These are phyloP conservation scores for Ophiostoma sp. DNA, from an alignment of 2,329 filamentous ascomycete species.

Conservation along the genomic window DNA sequence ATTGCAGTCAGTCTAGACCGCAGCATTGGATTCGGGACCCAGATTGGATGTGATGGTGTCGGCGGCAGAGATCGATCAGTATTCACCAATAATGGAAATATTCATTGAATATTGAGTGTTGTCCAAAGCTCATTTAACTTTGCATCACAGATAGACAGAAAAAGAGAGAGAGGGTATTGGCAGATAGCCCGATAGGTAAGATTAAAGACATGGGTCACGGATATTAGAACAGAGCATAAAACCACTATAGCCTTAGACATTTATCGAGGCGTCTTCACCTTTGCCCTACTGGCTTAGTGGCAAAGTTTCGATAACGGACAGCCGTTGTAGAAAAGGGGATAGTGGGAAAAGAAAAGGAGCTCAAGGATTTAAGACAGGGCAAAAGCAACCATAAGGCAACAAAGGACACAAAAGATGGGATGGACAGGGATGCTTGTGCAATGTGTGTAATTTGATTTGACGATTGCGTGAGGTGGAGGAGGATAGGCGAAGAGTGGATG, in stretches of 20 bases:
- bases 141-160: constrained; percentile 4
- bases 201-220: neutral
- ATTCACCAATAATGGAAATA: neutral
- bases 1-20: constrained; percentile 5
- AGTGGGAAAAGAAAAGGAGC: neutral
- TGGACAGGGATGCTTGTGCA: constrained; percentile 5
- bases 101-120: neutral
- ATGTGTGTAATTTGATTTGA: constrained; percentile 19
- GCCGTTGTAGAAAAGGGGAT: neutral
- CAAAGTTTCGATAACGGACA: too few species aligned
- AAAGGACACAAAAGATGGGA: neutral
- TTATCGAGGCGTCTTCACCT: too few species aligned
- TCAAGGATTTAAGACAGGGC: neutral
- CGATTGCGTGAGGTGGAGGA: constrained; percentile 15
- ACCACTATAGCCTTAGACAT: too few species aligned
- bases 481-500: neutral
- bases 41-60: neutral
- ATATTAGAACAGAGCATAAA: too few species aligned
- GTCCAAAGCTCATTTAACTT: constrained; percentile 2
- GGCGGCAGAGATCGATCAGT: neutral
- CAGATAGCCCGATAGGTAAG: constrained; percentile 4
- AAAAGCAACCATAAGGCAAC: too few species aligned
- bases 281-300: too few species aligned
- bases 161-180: neutral
- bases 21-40: neutral